Evolutionary conservation across 2,329 filamentous ascomycete species (phyloP), one percentile per base, ranked within the genome.

Genomic region (Canariomyces notabilis): DNA sequence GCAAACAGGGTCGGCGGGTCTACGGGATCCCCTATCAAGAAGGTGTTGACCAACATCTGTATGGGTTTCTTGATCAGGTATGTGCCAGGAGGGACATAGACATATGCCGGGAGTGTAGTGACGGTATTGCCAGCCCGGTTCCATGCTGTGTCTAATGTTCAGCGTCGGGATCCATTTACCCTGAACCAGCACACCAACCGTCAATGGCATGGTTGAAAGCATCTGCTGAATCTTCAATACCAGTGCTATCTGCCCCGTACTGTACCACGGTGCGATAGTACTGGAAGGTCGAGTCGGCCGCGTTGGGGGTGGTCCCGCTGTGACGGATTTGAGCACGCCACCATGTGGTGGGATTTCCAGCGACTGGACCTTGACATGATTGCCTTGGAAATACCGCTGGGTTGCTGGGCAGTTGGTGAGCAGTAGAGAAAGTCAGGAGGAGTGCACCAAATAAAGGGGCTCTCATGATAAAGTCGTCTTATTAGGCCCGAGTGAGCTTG

Each of bases 31-130:
- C 63, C 62, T 35, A 64, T 51, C 8, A 64, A 49, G 19, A 59
- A 62, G 11, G 63, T 65, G 42, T 54, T 56, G 11, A 64, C 61
- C 18, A 60, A 57, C 37, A 61, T 55, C 49, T 62, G 53, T 41
- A 65, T 54, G 9, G 61, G 55, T 36, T 53, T 54, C 20, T 54
- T 59, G 42, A 64, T 57, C 21, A 58, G 57, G 48, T 65, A 64
- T 11, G 47, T 59, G 34, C 63, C 63, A 7, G 55, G 56, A 2
- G 60, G 59, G n/a, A 65, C 51, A 42, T 63, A 64, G 12, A 64
- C 48, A 42, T 58, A 57, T 4, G 55, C 58, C 12, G 58, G 58
- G 14, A 47, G 46, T 14, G 53, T 59, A 26, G 57, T 63, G 23
- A 61, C 57, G 4, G 56, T 61, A 48, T 61, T 61, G 11, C 50